Base-by-base conservation (phyloP, 2,329 filamentous ascomycete species). In the Penicillium hordei region DNA sequence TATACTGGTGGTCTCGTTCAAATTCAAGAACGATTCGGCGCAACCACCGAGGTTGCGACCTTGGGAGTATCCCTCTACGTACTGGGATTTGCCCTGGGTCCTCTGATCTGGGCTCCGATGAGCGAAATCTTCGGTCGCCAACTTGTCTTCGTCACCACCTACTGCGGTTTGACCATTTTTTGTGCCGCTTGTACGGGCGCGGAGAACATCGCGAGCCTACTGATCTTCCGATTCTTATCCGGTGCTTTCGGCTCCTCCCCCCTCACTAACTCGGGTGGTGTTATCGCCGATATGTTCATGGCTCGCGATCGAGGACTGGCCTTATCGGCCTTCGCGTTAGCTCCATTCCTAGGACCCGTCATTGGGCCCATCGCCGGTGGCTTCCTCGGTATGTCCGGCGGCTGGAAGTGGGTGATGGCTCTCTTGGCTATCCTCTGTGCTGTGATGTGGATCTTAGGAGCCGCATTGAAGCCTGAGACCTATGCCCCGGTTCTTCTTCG, bases 391-490 rank as follows among this genome's bases (percentile, higher is more conserved):
- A 80, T 86, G 70, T 78, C 81, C 2, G 81, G 80, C 15, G 87
- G 86, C 17, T 90, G 88, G 89, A 78, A 86, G 65, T 90, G 88
- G 88, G 83, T 90, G 23, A 79, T 84, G 70, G 86, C 85, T 1
- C 72, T 89, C 48, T 80, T 86, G 68, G 80, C 83, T 50, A 84
- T 86, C 59, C 87, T 89, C 69, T 86, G 84, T 2, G 85, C 84
- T 10, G 73, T 80, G 12, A 79, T 88, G 49, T 87, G 84, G 73
- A 67, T 76, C 25, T 21, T 68, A 3, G 71, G 71, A 23, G 53
- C 68, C 2, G 53, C 70, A 1, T 52, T 72, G 17, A 68, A 74
- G 29, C 73, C 72, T 0, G 73, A 75, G 55, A 75, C 73, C 1
- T 84, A 82, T 62, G 76, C 76, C 0, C 81, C 81, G 0, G 79